Evolutionary conservation across 1,139 yeast genomes (phyloP), one percentile per base, ranked within the genome.

Genomic region (Hansenula lynferdii): DNA sequence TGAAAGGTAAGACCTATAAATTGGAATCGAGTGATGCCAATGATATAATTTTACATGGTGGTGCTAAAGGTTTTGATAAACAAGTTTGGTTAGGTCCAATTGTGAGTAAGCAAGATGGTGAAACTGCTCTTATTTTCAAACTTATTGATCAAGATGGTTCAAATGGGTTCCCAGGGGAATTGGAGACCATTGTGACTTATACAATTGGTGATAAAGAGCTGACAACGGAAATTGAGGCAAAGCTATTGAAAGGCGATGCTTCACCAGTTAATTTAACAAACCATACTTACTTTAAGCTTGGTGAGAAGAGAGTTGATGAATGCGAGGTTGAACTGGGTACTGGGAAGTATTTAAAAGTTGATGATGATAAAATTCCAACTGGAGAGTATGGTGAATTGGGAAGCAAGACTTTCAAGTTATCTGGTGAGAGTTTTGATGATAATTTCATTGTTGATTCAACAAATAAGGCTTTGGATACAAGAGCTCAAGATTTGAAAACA

Each of bases 231-330:
- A 78, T 67, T 52, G 68, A 67, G 47, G 73, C 78, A 20, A 54
- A 55, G 18, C 56, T 75, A 34, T 57, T 67, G 25, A 62, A 63
- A 6, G 58, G 62, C n/a, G 51, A 64, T 35, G 21, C 12, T 11
- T 78, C 87, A 4, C 64, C 72, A 22, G 65, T 80, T 37, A 74
- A 76, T 50, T 61, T 81, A 56, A 78, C 86, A 36, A 81, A 80
- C 58, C 89, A 81, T 54, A 62, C 80, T 15, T 80, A 77, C 58
- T 78, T 78, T 67, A 77, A 73, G 51, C 52, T 56, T 22, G 49
- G 52, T n/a, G 48, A 10, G 45, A 61, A 9, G 54, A 52, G 34
- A 10, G 12, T 12, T 14, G 52, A 44, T 18, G 59, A 54, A 25
- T 51, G 57, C 15, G 48, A 51, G 36, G 36, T 56, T n/a, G 20